phyloP scores from a whole-genome alignment of 257 asterid species.

The Cinchona pubescens region DNA sequence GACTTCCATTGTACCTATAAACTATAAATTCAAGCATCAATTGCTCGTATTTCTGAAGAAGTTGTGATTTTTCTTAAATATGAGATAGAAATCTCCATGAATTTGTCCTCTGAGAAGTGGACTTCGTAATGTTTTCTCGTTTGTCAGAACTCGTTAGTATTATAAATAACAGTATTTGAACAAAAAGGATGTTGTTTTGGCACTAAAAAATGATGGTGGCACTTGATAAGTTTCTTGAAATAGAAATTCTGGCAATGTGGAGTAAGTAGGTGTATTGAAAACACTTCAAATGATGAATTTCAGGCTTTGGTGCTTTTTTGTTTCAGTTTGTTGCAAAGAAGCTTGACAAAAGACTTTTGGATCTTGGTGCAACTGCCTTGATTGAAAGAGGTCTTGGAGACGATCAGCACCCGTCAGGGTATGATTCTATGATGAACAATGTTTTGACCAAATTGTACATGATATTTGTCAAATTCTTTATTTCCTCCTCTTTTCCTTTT shows the following conservation, averaged over 20 bases:
- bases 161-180: background rate
- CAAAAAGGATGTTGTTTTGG: background rate
- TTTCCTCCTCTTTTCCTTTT: background rate
- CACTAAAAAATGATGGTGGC: background rate
- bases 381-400: constrained; percentile 93
- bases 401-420: constrained; percentile 98
- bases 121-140: background rate
- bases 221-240: background rate
- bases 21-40: background rate
- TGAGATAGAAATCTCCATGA: background rate
- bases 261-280: background rate
- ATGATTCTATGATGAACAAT: constrained; percentile 20
- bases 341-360: constrained; percentile 80
- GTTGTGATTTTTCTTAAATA: background rate
- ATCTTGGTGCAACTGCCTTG: constrained; percentile 70
- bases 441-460: background rate
- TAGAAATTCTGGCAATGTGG: background rate
- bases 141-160: no score
- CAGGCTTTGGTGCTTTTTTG: background rate
- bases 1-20: background rate
- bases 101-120: background rate
- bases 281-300: background rate
- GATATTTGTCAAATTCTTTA: background rate
- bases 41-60: background rate
- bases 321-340: constrained; percentile 96